Conservation (phyloP, 768 basidiomycete species). For the Psilocybe subaeruginosa region DNA sequence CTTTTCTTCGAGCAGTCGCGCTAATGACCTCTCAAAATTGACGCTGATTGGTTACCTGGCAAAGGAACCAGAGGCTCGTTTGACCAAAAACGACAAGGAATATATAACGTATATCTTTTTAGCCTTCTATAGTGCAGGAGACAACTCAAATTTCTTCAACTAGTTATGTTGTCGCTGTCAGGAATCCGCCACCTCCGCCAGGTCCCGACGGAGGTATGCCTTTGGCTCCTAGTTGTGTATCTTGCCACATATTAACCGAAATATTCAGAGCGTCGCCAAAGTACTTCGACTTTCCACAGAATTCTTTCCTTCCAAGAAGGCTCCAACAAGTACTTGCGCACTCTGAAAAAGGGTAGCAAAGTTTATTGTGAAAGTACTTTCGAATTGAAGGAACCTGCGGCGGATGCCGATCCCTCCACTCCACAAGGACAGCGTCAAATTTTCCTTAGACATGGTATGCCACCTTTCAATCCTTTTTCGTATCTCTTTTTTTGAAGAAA, state of each 20-base stretch:
- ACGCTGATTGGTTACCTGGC: slow-evolving; percentile 75
- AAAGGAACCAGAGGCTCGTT: slow-evolving; percentile 69
- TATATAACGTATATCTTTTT: slow-evolving; percentile 63
- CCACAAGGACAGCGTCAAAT: slow-evolving; percentile 81
- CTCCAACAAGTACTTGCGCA: slow-evolving; percentile 66
- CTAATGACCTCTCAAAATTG: slow-evolving; percentile 73
- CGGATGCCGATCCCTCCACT: slow-evolving; percentile 64
- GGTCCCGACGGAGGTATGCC: slow-evolving; percentile 63
- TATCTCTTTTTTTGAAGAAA: neutral
- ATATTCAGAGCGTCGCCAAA: slow-evolving; percentile 49
- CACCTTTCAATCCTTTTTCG: neutral
- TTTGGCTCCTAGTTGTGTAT: slow-evolving; percentile 10
- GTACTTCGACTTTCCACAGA: slow-evolving; percentile 74
- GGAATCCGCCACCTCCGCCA: slow-evolving; percentile 58
- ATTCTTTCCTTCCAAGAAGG: slow-evolving; percentile 70
- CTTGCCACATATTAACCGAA: neutral
- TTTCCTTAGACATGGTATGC: slow-evolving; percentile 77
- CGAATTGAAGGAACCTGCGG: slow-evolving; percentile 75
- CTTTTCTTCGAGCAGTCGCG: slow-evolving; percentile 64
- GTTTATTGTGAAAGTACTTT: slow-evolving; percentile 84
- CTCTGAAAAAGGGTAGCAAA: slow-evolving; percentile 67
- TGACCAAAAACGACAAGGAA: slow-evolving; percentile 76
- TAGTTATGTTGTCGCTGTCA: slow-evolving; percentile 81
- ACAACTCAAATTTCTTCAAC: neutral
- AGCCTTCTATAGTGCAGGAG: neutral